Base-by-base conservation (phyloP, 768 basidiomycete genomes). In the Russula brevipes region DNA sequence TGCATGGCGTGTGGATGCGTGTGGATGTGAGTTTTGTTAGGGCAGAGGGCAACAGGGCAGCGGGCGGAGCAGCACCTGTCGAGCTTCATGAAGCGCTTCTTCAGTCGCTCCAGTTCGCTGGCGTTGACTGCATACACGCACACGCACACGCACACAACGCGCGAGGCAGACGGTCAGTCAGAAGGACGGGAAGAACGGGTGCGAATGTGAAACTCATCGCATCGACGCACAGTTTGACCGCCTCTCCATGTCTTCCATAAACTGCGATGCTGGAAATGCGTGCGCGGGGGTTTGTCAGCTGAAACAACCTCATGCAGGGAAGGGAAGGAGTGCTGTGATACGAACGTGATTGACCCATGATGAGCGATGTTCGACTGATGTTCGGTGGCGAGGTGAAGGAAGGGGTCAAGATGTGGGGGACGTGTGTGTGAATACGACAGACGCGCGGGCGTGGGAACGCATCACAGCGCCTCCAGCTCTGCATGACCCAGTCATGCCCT, bases 41-140 rank as follows among this genome's bases (percentile, higher is more conserved):
- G 46, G 65, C 38, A 14, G 53, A 16, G 30, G 57, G 44, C 5
- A 9, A 17, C 10, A 33, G 59, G 57, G 30, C 5, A 24, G 39
- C 4, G 45, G 10, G n/a, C 11, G 38, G 39, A 4, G 46, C 72
- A 77, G 62, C 68, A 88, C 91, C 88, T 91, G 75, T 99, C 97
- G 69, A 99, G 88, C 78, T 99, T 99, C 94, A 98, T 98, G 76
- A 99, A 98, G 58, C 97, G 88, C 75, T 98, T 98, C 84, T 97
- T 97, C 69, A 98, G 81, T 58, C 97, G 84, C 69, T 98, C 92
- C 69, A 99, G 79, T 77, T 99, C 97, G 53, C 86, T 83, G 54
- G 89, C 90, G 19, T 92, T 98, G 87, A 99, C 97, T 98, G 72
- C 49, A 45, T 49, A 33, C 24, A 30, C 38, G 16, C 54, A 44